Percentiles rank a stretch among this genome's conserved stretches.
These are phyloP conservation scores for Beauveria australis DNA, from an alignment of 2,329 filamentous ascomycete genomes.

Conservation along the genomic window DNA sequence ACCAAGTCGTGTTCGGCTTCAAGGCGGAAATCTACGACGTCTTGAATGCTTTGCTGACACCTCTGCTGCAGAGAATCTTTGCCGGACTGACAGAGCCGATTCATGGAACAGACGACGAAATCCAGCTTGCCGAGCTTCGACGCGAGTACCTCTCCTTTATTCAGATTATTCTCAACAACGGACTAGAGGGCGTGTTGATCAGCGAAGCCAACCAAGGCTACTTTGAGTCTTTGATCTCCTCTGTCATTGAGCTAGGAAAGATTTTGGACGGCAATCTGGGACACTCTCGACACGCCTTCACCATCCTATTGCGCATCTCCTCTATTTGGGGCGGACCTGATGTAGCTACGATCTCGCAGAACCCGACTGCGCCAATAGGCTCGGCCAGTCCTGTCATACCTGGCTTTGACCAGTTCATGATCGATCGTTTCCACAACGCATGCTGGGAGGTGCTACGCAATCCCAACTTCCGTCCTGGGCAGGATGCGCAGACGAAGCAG, in stretches of 20 bases:
- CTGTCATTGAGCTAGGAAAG: conserved; percentile 75
- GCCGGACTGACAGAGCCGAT: conserved; percentile 74
- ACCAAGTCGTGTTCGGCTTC: conserved; percentile 93
- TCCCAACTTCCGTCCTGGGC: conserved; percentile 66
- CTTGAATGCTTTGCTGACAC: conserved; percentile 79
- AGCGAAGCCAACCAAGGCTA: conserved; percentile 83
- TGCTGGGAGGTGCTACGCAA: conserved; percentile 85
- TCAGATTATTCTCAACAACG: conserved; percentile 81
- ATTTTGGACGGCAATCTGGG: conserved; percentile 59
- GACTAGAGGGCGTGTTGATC: conserved; percentile 79
- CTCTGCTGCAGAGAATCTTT: conserved; percentile 84
- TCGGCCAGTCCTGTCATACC: conserved; percentile 57
- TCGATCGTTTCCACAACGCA: conserved; percentile 77
- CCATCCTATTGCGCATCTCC: conserved; percentile 74
- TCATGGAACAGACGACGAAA: conserved; percentile 89
- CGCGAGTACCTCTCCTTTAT: conserved; percentile 94
- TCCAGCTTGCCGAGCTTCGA: conserved; percentile 84
- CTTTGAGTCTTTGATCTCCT: conserved; percentile 80
- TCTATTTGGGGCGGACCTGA: conserved; percentile 86
- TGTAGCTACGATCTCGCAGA: conserved; percentile 48
- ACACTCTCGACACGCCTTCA: conserved; percentile 66
- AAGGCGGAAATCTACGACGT: conserved; percentile 87
- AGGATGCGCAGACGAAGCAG: conserved; percentile 79
- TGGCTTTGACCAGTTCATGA: conserved; percentile 87
- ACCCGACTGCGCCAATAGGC: conserved; percentile 40